Evolutionary conservation across 2,329 filamentous ascomycete genomes (phyloP), one percentile per base, ranked within the genome.

Genomic region (Colletotrichum falcatum): DNA sequence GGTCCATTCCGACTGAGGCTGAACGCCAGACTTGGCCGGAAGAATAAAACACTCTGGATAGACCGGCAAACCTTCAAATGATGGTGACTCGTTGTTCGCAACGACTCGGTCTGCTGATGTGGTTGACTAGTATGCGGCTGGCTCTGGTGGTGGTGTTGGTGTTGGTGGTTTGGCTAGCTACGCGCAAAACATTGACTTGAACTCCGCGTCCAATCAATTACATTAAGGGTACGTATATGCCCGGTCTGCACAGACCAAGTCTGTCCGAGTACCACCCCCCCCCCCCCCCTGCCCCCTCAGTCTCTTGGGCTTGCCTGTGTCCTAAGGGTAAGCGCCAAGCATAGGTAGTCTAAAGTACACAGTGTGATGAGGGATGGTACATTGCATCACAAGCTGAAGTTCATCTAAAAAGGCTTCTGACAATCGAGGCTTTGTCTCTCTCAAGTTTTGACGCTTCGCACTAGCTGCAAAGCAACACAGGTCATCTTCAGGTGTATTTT

Each of bases 1-100:
- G 75, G 65, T 79, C 77, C 76, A 76, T 76, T 61, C 54, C 30
- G 63, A 18, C 35, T 5, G 11, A 35, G 12, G 16, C n/a, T 37
- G 12, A n/a, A 49, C 9, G 8, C 28, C 28, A 14, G 11, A 20
- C 3, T 16, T 61, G 46, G 9, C 23, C n/a, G n/a, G 8, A 35
- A n/a, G 12, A 6, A 35, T n/a, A 8, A 7, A 33, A 6, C 28
- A n/a, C 9, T 20, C 35, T 9, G 14, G 11, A 35, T 26, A 3
- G 23, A 56, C 8, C n/a, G 35, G 14, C 14, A 12, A 39, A n/a
- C 12, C 11, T 9, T 26, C 14, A 23, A 39, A n/a, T 18, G 30
- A 11, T 18, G 12, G 35, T 26, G 11, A n/a, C n/a, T 39, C n/a
- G n/a, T 2, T 18, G n/a, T 56, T 56, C n/a, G n/a, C 54, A 5